Conservation (phyloP, 2,329 filamentous ascomycete species). For the Arachnomyces sp. region DNA sequence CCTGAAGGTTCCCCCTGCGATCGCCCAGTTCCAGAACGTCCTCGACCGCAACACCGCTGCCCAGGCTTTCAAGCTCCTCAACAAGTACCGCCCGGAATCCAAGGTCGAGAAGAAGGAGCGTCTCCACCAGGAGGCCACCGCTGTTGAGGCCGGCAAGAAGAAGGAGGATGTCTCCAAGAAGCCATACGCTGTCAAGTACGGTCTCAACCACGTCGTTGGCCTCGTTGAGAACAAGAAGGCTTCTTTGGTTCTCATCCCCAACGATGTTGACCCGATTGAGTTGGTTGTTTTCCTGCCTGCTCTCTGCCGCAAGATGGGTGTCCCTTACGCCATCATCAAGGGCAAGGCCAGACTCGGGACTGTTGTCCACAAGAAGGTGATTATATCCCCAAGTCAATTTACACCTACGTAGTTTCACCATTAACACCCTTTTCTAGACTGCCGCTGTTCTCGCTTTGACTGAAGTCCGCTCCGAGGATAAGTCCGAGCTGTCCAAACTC, state of each 20-base stretch:
- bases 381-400: not conserved
- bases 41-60: conserved; percentile 95
- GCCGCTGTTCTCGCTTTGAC: conserved; percentile 92
- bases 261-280: conserved; percentile 99
- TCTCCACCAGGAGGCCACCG: conserved; percentile 94
- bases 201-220: conserved; percentile 98
- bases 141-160: conserved; percentile 98
- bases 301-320: conserved; percentile 99
- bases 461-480: conserved; percentile 96
- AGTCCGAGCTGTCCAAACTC: conserved; percentile 95
- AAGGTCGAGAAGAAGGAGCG: conserved; percentile 99
- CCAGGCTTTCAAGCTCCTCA: conserved; percentile 97
- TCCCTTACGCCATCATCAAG: conserved; percentile 98
- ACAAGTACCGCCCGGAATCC: conserved; percentile 99
- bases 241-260: conserved; percentile 92
- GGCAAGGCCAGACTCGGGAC: conserved; percentile 98
- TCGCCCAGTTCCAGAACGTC: conserved; percentile 96
- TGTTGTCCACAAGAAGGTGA: conserved; percentile 98
- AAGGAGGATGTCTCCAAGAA: conserved; percentile 99
- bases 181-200: conserved; percentile 98
- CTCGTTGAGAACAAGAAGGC: conserved; percentile 99
- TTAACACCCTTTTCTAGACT: conserved; percentile 51
- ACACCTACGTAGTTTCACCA: not conserved
- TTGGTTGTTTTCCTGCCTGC: conserved; percentile 98
- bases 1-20: conserved; percentile 94